A percentile compares a stretch with the other conserved stretches of the same genome.
These are phyloP conservation scores for Daldinia decipiens DNA, from an alignment of 495 filamentous ascomycete species.

Conservation along the genomic window DNA sequence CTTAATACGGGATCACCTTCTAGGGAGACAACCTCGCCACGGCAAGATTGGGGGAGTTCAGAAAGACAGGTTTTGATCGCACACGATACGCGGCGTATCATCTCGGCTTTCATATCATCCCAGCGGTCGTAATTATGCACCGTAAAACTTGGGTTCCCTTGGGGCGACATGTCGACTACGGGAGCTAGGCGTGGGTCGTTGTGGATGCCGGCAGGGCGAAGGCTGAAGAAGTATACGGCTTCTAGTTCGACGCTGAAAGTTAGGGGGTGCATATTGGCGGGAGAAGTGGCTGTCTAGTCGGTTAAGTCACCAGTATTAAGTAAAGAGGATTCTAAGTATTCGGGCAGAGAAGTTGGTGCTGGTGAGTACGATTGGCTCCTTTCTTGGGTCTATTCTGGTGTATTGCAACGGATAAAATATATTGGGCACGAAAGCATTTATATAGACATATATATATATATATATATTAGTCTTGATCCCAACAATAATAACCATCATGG, in stretches of 20 bases:
- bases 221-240: slow-evolving; percentile 12
- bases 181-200: background rate
- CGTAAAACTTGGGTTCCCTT: background rate
- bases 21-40: background rate
- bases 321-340: no score
- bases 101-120: background rate
- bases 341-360: no score
- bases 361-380: no score
- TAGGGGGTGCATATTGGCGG: background rate
- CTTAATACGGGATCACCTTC: background rate
- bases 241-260: slow-evolving; percentile 26
- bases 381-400: no score
- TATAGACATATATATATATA: no score
- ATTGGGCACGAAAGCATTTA: no score
- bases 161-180: background rate
- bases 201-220: background rate
- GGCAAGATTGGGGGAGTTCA: slow-evolving; percentile 3
- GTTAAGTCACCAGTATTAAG: no score
- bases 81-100: background rate
- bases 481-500: no score
- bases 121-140: background rate
- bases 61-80: background rate
- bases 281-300: no score
- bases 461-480: no score
- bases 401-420: no score